phyloP scores from a whole-genome alignment of 192 early-diverging fungal species.

The Phycomyces nitens region DNA sequence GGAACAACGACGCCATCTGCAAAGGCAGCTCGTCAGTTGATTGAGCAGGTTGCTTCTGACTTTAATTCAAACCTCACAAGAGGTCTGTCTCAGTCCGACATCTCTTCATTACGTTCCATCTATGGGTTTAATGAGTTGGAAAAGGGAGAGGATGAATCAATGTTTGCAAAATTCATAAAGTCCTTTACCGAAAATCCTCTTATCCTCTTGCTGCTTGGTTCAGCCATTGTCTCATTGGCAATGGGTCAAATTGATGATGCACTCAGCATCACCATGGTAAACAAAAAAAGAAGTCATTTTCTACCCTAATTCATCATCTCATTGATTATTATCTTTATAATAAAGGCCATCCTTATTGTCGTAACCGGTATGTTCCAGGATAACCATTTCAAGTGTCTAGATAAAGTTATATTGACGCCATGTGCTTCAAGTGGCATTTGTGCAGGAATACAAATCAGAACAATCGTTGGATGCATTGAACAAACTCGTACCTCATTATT shows the following conservation, averaged over 20 bases:
- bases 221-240: conserved; percentile 64
- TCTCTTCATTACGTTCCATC: conserved; percentile 35
- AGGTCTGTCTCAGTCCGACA: conserved; percentile 45
- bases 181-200: conserved; percentile 81
- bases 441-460: conserved; percentile 85
- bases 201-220: conserved; percentile 72
- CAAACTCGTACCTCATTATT: conserved; percentile 82
- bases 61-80: conserved; percentile 38
- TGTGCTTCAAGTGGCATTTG: conserved; percentile 67
- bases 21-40: conserved; percentile 43
- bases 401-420: background rate
- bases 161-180: conserved; percentile 74
- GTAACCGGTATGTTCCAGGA: conserved; percentile 50
- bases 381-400: too few species aligned
- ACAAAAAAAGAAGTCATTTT: background rate
- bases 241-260: conserved; percentile 84
- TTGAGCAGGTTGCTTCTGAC: conserved; percentile 42
- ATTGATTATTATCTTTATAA: background rate
- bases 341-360: conserved; percentile 70
- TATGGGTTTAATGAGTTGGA: conserved; percentile 70
- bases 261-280: conserved; percentile 74
- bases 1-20: conserved; percentile 47
- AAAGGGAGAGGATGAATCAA: conserved; percentile 59
- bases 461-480: conserved; percentile 82
- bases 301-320: background rate